These are phyloP conservation scores for Coprinellus micaceus DNA, from an alignment of 768 basidiomycete species.

Conservation along the genomic window DNA sequence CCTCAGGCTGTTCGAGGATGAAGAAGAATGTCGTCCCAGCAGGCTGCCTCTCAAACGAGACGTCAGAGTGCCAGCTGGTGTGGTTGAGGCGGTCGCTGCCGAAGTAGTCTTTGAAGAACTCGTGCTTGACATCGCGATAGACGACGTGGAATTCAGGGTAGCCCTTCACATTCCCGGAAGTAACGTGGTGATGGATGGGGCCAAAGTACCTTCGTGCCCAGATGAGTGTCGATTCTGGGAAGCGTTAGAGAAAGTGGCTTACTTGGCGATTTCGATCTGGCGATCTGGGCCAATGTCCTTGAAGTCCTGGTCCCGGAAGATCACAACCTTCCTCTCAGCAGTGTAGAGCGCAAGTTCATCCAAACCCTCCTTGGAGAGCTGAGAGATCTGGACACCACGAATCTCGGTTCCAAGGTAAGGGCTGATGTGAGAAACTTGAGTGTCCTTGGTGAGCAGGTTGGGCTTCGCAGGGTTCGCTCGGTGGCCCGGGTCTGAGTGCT, in stretches of 20 bases:
- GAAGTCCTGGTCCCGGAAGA: slow-evolving; percentile 60
- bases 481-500: slow-evolving; percentile 41
- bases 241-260: too few relatives aligned
- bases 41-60: slow-evolving; percentile 53
- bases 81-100: slow-evolving; percentile 37
- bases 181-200: slow-evolving; percentile 43
- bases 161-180: slow-evolving; percentile 48
- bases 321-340: slow-evolving; percentile 48
- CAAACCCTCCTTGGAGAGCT: slow-evolving; percentile 47
- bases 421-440: slow-evolving; percentile 36
- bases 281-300: slow-evolving; percentile 48
- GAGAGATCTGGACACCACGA: slow-evolving; percentile 47
- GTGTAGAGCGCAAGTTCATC: slow-evolving; percentile 49
- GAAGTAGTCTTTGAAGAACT: slow-evolving; percentile 36
- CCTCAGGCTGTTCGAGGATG: slow-evolving; percentile 45
- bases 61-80: slow-evolving; percentile 37
- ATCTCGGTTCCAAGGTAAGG: slow-evolving; percentile 52
- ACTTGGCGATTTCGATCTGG: slow-evolving; percentile 51
- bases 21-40: slow-evolving; percentile 58
- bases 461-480: slow-evolving; percentile 50
- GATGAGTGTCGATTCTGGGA: too few relatives aligned
- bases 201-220: slow-evolving; percentile 33
- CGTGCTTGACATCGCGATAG: slow-evolving; percentile 40
- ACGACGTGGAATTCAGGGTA: slow-evolving; percentile 53
- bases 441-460: slow-evolving; percentile 40